Evolutionary conservation across 2,329 filamentous ascomycete species (phyloP), one percentile per base, ranked within the genome.

Genomic region (Calonectria henricotiae): DNA sequence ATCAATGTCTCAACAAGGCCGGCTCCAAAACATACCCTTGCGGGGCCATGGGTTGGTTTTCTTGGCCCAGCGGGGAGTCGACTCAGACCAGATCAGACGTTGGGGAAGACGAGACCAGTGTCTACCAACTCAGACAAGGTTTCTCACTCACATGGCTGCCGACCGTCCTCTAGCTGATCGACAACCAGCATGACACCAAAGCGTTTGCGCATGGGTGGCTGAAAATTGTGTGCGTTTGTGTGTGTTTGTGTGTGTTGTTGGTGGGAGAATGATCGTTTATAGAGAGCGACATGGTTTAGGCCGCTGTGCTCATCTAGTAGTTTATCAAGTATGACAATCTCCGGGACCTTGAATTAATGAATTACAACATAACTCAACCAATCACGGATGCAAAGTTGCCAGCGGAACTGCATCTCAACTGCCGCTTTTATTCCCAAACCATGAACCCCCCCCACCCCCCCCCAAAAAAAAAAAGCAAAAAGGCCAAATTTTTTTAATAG

Each of bases 41-140:
- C 30, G 30, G 51, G 20, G 20, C 20, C 20, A 20, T 20, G 20
- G 20, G 20, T 20, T 20, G 20, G 20, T 20, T 20, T 20, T 20
- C 20, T 20, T 20, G 20, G 20, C 20, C 20, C 20, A 20, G 20
- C 20, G 20, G 20, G 20, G 20, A 20, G 20, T 20, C 20, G 20
- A 20, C 20, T 20, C 20, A 20, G 20, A 20, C 20, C 20, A 20
- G 20, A 20, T 20, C 20, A 20, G 20, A 20, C 20, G 20, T 20
- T 20, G 20, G 20, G 20, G 20, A 20, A 20, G 51, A 35, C 32
- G 9, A 35, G 32, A 9, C 32, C 32, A 35, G 5, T 13, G 32
- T 55, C 32, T 55, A 12, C 51, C 51, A 55, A 35, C 32, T 37
- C 51, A 55, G 51, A 55, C 51, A 55, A 39, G 32, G 51, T 37